Evolutionary conservation across 805 yeast genomes (phyloP).

Genomic region (Zygoascus bituminiphila): DNA sequence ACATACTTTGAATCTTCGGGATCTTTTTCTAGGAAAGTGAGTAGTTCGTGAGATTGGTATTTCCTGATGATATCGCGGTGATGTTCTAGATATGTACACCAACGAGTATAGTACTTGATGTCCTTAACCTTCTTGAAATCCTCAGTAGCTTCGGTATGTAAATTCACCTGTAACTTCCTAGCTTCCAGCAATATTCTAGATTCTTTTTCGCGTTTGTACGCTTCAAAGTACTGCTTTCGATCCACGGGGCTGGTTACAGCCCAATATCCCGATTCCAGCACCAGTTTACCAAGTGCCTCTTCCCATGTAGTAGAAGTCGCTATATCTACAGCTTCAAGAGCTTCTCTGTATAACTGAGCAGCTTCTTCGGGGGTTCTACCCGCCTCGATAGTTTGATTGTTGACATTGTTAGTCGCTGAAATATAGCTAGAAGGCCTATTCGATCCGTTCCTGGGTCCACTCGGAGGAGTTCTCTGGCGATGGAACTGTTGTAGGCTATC

Average conservation of each 20-base stretch:
- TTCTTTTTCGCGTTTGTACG: slow-evolving; percentile 37
- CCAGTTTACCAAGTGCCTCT: slow-evolving; percentile 49
- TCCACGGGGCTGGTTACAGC: slow-evolving; percentile 49
- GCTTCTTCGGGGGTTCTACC: neutral
- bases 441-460: neutral
- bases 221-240: slow-evolving; percentile 57
- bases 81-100: slow-evolving; percentile 53
- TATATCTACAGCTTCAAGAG: neutral
- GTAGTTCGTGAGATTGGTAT: slow-evolving; percentile 38
- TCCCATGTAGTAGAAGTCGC: slow-evolving; percentile 40
- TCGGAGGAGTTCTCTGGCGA: slow-evolving; percentile 3
- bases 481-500: slow-evolving; percentile 14
- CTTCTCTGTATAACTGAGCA: neutral
- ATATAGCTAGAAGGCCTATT: neutral
- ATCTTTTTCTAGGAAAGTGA: slow-evolving; percentile 27
- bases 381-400: neutral
- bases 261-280: slow-evolving; percentile 62
- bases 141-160: slow-evolving; percentile 42
- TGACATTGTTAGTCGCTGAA: neutral
- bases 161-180: slow-evolving; percentile 41
- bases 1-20: slow-evolving; percentile 33
- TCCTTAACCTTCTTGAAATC: slow-evolving; percentile 38
- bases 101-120: slow-evolving; percentile 51
- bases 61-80: slow-evolving; percentile 51
- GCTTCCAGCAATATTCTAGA: slow-evolving; percentile 35